Conservation (phyloP, 352 stramenopile species). For the Globisporangium recalcitrans region DNA sequence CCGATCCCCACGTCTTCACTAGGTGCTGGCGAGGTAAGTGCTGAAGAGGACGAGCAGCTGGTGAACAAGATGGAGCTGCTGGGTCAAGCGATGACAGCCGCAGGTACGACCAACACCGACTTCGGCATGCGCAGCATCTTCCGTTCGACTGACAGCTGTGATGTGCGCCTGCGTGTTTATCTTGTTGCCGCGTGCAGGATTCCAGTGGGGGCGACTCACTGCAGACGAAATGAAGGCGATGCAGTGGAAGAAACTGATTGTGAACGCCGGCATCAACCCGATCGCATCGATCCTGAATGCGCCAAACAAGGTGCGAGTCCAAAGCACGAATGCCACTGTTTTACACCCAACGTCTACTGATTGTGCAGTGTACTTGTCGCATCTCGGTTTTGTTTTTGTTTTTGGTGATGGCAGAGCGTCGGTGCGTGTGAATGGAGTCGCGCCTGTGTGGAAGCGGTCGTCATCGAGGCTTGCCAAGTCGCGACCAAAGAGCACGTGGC, state of each 20-base stretch:
- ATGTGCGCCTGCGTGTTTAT: background rate
- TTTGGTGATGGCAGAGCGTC: conserved; percentile 28
- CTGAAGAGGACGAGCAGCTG: conserved; percentile 1
- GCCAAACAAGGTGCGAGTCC: conserved; percentile 33
- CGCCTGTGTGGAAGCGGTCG: conserved; percentile 40
- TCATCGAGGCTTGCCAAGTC: conserved; percentile 51
- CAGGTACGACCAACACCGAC: conserved; percentile 24
- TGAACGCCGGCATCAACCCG: conserved; percentile 79
- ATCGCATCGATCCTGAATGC: conserved; percentile 56
- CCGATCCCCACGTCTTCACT: conserved; percentile 19
- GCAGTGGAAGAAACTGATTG: conserved; percentile 73
- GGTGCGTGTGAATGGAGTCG: conserved; percentile 38
- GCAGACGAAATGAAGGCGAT: conserved; percentile 47
- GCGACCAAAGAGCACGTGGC: conserved; percentile 39
- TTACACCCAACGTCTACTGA: background rate
- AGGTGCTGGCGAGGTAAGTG: background rate
- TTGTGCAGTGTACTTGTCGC: background rate
- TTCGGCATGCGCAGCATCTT: background rate
- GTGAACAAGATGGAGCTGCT: conserved; percentile 28
- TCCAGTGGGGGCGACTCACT: conserved; percentile 39
- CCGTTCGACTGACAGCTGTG: background rate
- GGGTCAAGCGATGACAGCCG: conserved; percentile 23
- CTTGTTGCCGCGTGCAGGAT: conserved; percentile 21
- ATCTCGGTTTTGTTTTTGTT: no score
- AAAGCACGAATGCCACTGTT: no score